Conservation (phyloP, 139 green algal species). For the Chlorella vulgaris region DNA sequence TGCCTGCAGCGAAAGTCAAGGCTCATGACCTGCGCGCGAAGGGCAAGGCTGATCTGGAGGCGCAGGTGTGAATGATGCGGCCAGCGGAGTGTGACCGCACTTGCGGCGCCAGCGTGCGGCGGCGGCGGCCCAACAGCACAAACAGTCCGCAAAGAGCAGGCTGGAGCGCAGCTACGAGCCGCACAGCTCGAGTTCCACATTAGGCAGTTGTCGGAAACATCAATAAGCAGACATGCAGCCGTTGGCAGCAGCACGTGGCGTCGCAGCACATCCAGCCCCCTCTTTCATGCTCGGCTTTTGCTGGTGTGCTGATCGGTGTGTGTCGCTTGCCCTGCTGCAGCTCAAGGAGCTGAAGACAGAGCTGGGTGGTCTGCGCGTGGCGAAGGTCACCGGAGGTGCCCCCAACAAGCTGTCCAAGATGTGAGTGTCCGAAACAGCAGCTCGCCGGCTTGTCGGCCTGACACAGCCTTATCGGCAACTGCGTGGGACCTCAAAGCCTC, state of each 20-base stretch:
- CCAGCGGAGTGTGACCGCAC: not conserved
- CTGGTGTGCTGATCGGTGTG: no score
- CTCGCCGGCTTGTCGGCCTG: not conserved
- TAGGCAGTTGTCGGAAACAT: no score
- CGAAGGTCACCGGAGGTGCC: constrained; percentile 99
- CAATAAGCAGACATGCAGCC: no score
- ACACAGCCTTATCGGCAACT: no score
- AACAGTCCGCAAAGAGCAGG: no score
- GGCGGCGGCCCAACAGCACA: not conserved
- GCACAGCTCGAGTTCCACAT: no score
- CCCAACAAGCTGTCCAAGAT: constrained; percentile 99
- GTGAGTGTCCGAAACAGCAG: constrained; percentile 43
- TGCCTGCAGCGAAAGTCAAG: constrained; percentile 91
- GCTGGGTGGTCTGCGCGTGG: constrained; percentile 93
- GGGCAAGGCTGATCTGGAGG: constrained; percentile 91
- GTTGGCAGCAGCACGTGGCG: no score
- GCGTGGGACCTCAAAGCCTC: no score
- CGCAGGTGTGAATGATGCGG: constrained; percentile 58
- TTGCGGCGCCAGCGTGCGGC: not conserved
- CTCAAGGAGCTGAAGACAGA: constrained; percentile 98
- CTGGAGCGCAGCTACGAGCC: no score
- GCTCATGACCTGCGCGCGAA: constrained; percentile 94
- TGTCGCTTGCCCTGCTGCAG: constrained; percentile 72
- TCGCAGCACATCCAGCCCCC: no score
- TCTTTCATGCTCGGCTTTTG: no score